A percentile compares a stretch with the other conserved stretches of the same genome.
These are phyloP conservation scores for Solanum etuberosum DNA, from an alignment of 257 asterid genomes.

Conservation along the genomic window DNA sequence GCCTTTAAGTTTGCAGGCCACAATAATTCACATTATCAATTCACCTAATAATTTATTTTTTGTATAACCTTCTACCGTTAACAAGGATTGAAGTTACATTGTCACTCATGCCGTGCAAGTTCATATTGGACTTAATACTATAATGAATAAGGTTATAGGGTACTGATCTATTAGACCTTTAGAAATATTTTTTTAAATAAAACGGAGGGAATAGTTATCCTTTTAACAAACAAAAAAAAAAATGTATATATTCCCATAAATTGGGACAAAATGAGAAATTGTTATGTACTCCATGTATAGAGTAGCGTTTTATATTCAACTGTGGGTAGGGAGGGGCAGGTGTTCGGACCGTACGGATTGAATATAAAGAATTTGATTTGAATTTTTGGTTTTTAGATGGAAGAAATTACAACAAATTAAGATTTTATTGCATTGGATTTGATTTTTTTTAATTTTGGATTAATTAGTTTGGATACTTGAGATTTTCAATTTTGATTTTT, in stretches of 20 bases:
- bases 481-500: too few species aligned
- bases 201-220: too few species aligned
- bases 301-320: neutral
- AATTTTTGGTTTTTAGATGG: neutral
- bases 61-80: neutral
- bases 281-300: neutral
- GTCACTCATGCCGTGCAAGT: too few species aligned
- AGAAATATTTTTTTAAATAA: too few species aligned
- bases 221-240: neutral
- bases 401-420: neutral
- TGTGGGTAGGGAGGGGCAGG: neutral
- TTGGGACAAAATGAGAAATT: neutral
- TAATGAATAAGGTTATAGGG: too few species aligned
- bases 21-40: neutral
- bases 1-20: too few species aligned
- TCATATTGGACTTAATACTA: neutral
- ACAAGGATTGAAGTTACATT: too few species aligned
- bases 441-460: neutral
- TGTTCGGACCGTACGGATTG: neutral
- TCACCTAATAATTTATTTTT: neutral
- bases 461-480: too few species aligned
- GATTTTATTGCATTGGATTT: neutral
- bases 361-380: neutral
- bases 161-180: too few species aligned
- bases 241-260: neutral